Base-by-base conservation (phyloP, 192 early-diverging fungal species). In the Polychytrium aggregatum region DNA sequence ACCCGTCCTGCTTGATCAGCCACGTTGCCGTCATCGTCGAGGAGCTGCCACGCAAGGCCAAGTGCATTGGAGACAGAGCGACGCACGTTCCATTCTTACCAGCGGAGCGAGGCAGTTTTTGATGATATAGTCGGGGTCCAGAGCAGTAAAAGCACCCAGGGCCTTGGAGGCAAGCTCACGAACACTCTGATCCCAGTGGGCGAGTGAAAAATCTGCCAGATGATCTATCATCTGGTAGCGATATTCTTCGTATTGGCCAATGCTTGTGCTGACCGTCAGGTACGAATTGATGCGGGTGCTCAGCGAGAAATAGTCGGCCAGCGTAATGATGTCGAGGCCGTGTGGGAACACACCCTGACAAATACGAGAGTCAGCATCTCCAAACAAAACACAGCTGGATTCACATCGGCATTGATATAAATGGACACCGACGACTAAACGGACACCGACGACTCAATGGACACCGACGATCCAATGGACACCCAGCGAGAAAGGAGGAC, bases 301-400 rank as follows among this genome's bases (percentile, higher is more conserved):
- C 0, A 98, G 71, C 2, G 82, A 73, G 63, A 92, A 94, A 63
- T 91, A 98, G 60, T 98, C 93, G 0, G 90, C 90, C 24, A 74
- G 66, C 38, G 85, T 87, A 34, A 97, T 76, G 47, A 98, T 84
- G 6, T 87, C 75, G 48, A 98, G 93, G 0, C 95, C 95, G 62
- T 88, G 84, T 22, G 95, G 90, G 46, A 98, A 96, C 31, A 83
- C 57, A 18, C 83, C 83, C 81, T 81, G 68, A n/a, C n/a, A n/a
- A n/a, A n/a, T n/a, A n/a, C n/a, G n/a, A n/a, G n/a, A n/a, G n/a
- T n/a, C n/a, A n/a, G n/a, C n/a, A n/a, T n/a, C n/a, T 8, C 27
- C 7, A 2, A 16, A 39, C 36, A 18, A 20, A 7, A 28, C 53
- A 44, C 26, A 16, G 30, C 18, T 14, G 16, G 49, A 53, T 6